Percentiles rank a stretch among this genome's conserved stretches.
phyloP scores from a whole-genome alignment of 257 asterid species.

The Nicotiana undulata region DNA sequence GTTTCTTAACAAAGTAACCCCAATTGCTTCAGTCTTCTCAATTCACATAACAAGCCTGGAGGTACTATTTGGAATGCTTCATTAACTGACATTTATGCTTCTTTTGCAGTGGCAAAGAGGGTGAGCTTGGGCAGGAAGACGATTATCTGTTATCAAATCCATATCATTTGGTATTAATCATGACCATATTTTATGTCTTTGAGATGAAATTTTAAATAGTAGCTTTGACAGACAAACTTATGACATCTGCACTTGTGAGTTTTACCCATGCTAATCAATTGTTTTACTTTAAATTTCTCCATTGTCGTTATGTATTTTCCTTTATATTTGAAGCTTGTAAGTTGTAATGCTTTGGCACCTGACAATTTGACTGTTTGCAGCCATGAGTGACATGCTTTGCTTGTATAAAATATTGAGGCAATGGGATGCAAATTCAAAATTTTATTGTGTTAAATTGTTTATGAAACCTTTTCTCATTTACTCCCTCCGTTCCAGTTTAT shows the following conservation, averaged over 20 bases:
- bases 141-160: conserved; percentile 86
- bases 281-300: neutral
- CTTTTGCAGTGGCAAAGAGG: conserved; percentile 79
- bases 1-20: no score
- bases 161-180: conserved; percentile 78
- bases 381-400: neutral
- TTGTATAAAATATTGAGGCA: neutral
- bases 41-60: neutral
- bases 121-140: conserved; percentile 72
- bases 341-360: neutral
- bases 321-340: neutral
- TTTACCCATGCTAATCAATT: neutral
- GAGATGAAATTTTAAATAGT: neutral
- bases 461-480: neutral
- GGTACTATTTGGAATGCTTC: conserved; percentile 18
- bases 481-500: no score
- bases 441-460: neutral
- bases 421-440: neutral
- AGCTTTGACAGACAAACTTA: neutral
- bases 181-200: neutral
- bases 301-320: neutral
- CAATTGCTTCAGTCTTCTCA: neutral
- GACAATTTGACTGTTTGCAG: neutral
- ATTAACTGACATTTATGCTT: conserved; percentile 11
- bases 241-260: neutral